Evolutionary conservation across 2,329 filamentous ascomycete species (phyloP).

Genomic region (Trichoderma sp.): DNA sequence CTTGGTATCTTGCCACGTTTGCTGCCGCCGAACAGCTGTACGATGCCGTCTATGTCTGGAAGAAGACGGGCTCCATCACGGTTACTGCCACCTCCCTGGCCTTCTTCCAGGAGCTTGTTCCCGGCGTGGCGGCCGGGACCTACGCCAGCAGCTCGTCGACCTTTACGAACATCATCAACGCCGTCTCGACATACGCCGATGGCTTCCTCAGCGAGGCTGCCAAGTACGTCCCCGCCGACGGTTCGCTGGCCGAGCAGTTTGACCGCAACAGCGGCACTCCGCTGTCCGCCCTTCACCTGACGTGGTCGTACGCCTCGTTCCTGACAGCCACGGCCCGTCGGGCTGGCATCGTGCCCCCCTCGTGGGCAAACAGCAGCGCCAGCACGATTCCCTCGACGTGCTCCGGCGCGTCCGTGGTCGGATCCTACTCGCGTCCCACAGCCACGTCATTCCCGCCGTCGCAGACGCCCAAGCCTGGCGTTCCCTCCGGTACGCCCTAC

Average conservation of each 20-base stretch:
- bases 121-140: slow-evolving; percentile 61
- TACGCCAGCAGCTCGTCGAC: slow-evolving; percentile 54
- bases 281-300: slow-evolving; percentile 67
- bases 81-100: slow-evolving; percentile 65
- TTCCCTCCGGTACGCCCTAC: slow-evolving; percentile 36
- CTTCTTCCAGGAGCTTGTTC: slow-evolving; percentile 71
- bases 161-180: slow-evolving; percentile 59
- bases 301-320: slow-evolving; percentile 74
- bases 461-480: slow-evolving; percentile 48
- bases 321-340: slow-evolving; percentile 64
- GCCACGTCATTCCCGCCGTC: slow-evolving; percentile 52
- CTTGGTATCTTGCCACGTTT: slow-evolving; percentile 77
- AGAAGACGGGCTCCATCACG: slow-evolving; percentile 61
- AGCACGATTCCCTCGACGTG: slow-evolving; percentile 55
- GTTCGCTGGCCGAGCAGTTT: slow-evolving; percentile 70
- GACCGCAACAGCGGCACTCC: slow-evolving; percentile 55
- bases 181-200: slow-evolving; percentile 61
- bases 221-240: slow-evolving; percentile 62
- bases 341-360: slow-evolving; percentile 55
- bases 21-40: slow-evolving; percentile 81
- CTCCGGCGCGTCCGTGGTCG: slow-evolving; percentile 48
- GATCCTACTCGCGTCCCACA: slow-evolving; percentile 56
- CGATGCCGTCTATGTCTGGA: slow-evolving; percentile 73
- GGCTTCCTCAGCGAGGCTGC: slow-evolving; percentile 64
- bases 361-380: slow-evolving; percentile 55